phyloP scores from a whole-genome alignment of 306 rosid species.

The Glycine soja region DNA sequence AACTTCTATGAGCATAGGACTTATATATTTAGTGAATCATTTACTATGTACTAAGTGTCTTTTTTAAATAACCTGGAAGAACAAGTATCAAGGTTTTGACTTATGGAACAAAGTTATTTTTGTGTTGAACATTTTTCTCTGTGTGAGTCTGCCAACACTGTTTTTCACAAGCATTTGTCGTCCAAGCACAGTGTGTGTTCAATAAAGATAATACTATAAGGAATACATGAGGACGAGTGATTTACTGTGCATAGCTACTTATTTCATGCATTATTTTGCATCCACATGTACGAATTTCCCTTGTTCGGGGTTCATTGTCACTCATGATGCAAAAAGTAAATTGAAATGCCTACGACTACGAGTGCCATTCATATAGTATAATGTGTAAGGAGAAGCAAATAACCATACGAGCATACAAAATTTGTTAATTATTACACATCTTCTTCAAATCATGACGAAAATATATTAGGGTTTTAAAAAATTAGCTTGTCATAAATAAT shows the following conservation, averaged over 20 bases:
- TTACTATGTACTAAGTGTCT: slow-evolving; percentile 39
- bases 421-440: slow-evolving; percentile 8
- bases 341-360: not conserved
- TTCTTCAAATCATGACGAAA: not conserved
- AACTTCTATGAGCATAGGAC: slow-evolving; percentile 51
- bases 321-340: slow-evolving; percentile 6
- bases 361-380: not conserved
- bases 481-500: not conserved
- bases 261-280: slow-evolving; percentile 31
- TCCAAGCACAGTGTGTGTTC: slow-evolving; percentile 4
- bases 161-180: slow-evolving; percentile 37
- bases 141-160: slow-evolving; percentile 52
- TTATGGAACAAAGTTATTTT: slow-evolving; percentile 59
- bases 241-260: slow-evolving; percentile 11
- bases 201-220: not conserved
- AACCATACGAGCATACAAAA: not conserved
- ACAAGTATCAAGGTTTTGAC: slow-evolving; percentile 84
- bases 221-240: slow-evolving; percentile 28
- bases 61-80: slow-evolving; percentile 46
- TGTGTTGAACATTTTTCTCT: slow-evolving; percentile 46
- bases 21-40: slow-evolving; percentile 45
- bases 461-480: slow-evolving; percentile 20
- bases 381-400: not conserved
- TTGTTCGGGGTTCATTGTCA: slow-evolving; percentile 18
- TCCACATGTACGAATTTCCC: slow-evolving; percentile 2